These are phyloP conservation scores for Fraxinus sp. DNA, from an alignment of 305 asterid species.

Conservation along the genomic window DNA sequence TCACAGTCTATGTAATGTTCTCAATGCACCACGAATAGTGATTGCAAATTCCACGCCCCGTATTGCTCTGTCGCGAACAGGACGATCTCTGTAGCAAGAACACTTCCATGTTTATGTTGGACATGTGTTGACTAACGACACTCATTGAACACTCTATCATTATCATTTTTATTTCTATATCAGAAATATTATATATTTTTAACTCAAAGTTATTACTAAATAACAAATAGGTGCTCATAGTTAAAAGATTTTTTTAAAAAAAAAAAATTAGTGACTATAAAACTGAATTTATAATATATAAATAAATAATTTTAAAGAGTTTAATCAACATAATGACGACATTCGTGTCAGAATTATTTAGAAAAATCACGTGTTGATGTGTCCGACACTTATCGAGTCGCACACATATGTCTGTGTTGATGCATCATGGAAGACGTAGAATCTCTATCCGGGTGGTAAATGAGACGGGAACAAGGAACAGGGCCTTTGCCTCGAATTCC, in stretches of 20 bases:
- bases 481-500: background rate
- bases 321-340: background rate
- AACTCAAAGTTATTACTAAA: background rate
- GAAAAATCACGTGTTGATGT: background rate
- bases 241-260: background rate
- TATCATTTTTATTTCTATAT: background rate
- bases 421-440: no score
- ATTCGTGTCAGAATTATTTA: background rate
- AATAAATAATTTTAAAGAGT: background rate
- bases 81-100: background rate
- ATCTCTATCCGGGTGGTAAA: background rate
- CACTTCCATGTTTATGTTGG: background rate
- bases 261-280: background rate
- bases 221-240: background rate
- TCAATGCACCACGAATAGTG: background rate
- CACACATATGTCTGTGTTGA: background rate
- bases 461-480: background rate
- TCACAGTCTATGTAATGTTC: background rate
- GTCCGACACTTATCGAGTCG: background rate
- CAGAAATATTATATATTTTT: no score
- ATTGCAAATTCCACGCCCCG: background rate
- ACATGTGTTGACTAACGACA: background rate
- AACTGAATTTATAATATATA: background rate
- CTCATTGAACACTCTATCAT: background rate
- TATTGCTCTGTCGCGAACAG: background rate